Conservation (phyloP, 495 filamentous ascomycete species). For the Penicillium paxilli region DNA sequence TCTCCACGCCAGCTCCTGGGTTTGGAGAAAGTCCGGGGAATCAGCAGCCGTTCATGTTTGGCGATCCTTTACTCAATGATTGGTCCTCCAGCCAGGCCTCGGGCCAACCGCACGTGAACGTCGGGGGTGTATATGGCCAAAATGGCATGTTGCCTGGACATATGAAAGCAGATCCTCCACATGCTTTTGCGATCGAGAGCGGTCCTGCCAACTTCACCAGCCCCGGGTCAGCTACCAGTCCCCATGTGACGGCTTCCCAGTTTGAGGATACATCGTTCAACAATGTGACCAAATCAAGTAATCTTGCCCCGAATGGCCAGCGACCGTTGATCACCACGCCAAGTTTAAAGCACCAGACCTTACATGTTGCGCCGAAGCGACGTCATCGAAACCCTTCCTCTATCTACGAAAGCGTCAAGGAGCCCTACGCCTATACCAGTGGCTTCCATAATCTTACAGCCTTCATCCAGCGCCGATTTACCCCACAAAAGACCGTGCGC, state of each 20-base stretch:
- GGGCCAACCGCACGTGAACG: slow-evolving; percentile 40
- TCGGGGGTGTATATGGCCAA: slow-evolving; percentile 42
- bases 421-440: slow-evolving; percentile 85
- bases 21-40: slow-evolving; percentile 46
- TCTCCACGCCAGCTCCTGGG: slow-evolving; percentile 40
- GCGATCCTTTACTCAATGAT: slow-evolving; percentile 48
- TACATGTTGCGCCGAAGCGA: slow-evolving; percentile 48
- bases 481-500: slow-evolving; percentile 63
- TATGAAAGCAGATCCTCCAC: slow-evolving; percentile 54
- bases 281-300: slow-evolving; percentile 34
- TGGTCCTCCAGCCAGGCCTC: slow-evolving; percentile 43
- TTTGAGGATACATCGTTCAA: slow-evolving; percentile 40
- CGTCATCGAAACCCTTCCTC: slow-evolving; percentile 72
- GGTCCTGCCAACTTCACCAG: slow-evolving; percentile 63
- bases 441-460: slow-evolving; percentile 87
- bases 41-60: slow-evolving; percentile 50
- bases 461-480: slow-evolving; percentile 77
- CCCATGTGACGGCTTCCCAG: slow-evolving; percentile 40
- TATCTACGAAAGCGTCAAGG: slow-evolving; percentile 85
- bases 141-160: slow-evolving; percentile 42
- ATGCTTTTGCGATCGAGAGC: slow-evolving; percentile 73
- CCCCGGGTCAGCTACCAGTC: slow-evolving; percentile 53
- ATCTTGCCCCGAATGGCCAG: slow-evolving; percentile 35
- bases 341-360: slow-evolving; percentile 47
- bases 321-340: slow-evolving; percentile 43